phyloP scores from a whole-genome alignment of 192 early-diverging fungal genomes.

The Mortierella hygrophila region DNA sequence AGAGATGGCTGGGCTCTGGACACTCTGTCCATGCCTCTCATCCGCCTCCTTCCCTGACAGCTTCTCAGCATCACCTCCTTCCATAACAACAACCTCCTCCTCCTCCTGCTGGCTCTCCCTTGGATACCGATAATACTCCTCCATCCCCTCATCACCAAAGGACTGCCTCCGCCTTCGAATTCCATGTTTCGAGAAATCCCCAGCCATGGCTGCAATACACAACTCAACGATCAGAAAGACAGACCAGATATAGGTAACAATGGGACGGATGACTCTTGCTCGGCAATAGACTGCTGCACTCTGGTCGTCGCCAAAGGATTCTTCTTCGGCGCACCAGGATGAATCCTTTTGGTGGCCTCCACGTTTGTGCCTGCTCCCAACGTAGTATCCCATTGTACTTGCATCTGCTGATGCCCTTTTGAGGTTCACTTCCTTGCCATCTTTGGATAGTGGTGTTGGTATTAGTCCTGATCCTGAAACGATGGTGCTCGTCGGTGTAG shows the following conservation, averaged over 20 bases:
- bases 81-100: neutral
- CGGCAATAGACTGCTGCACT: slow-evolving; percentile 41
- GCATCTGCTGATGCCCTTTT: neutral
- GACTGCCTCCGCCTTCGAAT: neutral
- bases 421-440: too few species aligned
- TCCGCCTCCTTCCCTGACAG: neutral
- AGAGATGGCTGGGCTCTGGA: neutral
- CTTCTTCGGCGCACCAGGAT: slow-evolving; percentile 28
- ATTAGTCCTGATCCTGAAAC: neutral
- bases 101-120: neutral
- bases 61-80: neutral
- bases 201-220: slow-evolving; percentile 12
- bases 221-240: slow-evolving; percentile 34
- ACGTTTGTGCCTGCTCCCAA: neutral
- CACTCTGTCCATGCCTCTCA: neutral
- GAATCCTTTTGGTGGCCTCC: neutral
- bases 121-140: too few species aligned
- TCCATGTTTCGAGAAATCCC: slow-evolving; percentile 21
- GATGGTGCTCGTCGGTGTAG: neutral
- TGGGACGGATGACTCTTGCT: slow-evolving; percentile 26
- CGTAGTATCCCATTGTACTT: neutral
- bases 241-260: slow-evolving; percentile 37
- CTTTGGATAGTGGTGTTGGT: neutral
- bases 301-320: slow-evolving; percentile 46
- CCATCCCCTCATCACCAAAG: neutral